Base-by-base conservation (phyloP, 257 asterid species). In the Paraleonurus japonicus region DNA sequence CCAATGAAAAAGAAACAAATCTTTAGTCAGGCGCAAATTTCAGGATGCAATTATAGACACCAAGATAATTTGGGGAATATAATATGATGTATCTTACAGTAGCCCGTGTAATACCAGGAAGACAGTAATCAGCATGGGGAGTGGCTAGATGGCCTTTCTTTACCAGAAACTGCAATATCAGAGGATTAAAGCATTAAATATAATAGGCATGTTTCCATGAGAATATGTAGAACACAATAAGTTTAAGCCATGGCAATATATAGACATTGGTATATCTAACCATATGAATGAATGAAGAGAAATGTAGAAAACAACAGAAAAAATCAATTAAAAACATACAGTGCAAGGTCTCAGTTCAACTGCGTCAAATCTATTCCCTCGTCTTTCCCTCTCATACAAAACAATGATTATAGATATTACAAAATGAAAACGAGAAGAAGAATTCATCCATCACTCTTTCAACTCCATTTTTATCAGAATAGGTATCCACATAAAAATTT, bases 121-220 rank as follows among this genome's bases (percentile, higher is more conserved):
- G 98, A 77, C 98, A 92, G 75, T 87, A 89, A 84, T 92, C 98
- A 75, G 90, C 91, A 85, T 79, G 90, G 41, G 98, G 98, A 62
- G 96, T 92, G 59, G 84, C 67, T 47, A 89, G 88, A 24, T 67
- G 76, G 71, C 95, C 92, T 81, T 79, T 92, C 89, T 87, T 89
- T 80, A 92, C 95, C 72, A 89, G 74, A 84, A 87, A 89, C 98
- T 92, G 90, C 83, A 85, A 64, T 22, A 58, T 67, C 17, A 73
- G 57, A 19, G 67, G 41, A 61, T 45, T 59, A 39, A 47, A 19
- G 32, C 62, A 69, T 23, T 69, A 20, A 53, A 68, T 41, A 9
- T 32, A 35, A 75, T 2, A 16, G 20, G 64, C 13, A 24, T 4
- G 0, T 57, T 39, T 7, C 24, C 13, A 35, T 22, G 55, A 12